phyloP scores from a whole-genome alignment of 2,329 filamentous ascomycete genomes.

The Fusarium illudens region DNA sequence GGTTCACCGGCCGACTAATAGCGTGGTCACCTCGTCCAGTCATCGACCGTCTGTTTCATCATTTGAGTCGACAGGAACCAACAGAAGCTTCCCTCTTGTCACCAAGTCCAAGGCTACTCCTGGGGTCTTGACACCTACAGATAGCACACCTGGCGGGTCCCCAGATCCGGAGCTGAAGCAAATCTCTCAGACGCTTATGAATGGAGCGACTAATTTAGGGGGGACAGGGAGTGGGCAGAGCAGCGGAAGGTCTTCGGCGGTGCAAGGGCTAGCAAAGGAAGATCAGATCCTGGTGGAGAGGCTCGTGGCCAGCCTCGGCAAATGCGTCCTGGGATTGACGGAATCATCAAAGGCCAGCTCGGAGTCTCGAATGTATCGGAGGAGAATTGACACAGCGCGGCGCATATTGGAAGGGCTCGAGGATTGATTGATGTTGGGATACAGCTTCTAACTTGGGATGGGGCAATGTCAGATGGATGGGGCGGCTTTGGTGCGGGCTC shows the following conservation, averaged over 20 bases:
- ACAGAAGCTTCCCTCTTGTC: conserved; percentile 69
- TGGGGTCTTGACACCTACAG: conserved; percentile 52
- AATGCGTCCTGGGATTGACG: conserved; percentile 66
- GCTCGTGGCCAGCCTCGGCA: conserved; percentile 66
- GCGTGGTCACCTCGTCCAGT: conserved; percentile 19
- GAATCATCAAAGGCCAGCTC: conserved; percentile 63
- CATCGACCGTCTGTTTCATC: conserved; percentile 63
- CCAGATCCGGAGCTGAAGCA: conserved; percentile 59
- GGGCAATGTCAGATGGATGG: conserved; percentile 7
- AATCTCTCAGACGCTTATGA: conserved; percentile 59
- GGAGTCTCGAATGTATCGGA: conserved; percentile 71
- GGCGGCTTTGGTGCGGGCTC: conserved; percentile 17
- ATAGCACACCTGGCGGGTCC: conserved; percentile 54
- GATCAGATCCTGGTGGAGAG: conserved; percentile 69
- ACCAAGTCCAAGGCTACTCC: conserved; percentile 58
- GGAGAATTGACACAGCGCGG: conserved; percentile 78
- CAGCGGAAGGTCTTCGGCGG: conserved; percentile 49
- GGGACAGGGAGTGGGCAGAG: conserved; percentile 44
- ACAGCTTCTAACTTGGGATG: neutral
- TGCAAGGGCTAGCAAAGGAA: conserved; percentile 59
- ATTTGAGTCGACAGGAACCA: conserved; percentile 66
- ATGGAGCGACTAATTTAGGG: conserved; percentile 55
- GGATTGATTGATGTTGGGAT: conserved; percentile 41
- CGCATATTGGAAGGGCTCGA: conserved; percentile 76
- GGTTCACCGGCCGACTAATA: conserved; percentile 51